phyloP scores from a whole-genome alignment of 2,329 filamentous ascomycete species.

The Neospermospora avenae region DNA sequence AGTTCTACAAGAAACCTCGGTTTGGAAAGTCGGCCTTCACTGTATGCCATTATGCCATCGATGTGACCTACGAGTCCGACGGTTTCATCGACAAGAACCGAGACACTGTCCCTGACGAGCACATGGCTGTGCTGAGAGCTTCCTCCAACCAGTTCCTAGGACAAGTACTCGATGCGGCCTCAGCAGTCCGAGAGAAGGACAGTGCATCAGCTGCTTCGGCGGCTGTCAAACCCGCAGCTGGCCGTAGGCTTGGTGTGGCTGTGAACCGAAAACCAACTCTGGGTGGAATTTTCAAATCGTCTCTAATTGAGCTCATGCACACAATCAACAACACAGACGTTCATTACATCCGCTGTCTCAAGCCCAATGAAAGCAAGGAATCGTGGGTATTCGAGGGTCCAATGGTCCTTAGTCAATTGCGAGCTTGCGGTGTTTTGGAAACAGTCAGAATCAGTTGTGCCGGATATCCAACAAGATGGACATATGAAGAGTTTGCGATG shows the following conservation, averaged over 20 bases:
- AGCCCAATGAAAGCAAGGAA: conserved; percentile 95
- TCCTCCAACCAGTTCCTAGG: conserved; percentile 83
- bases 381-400: conserved; percentile 98
- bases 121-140: conserved; percentile 85
- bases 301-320: conserved; percentile 94
- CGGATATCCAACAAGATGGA: conserved; percentile 97
- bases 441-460: conserved; percentile 97
- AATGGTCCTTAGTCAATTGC: conserved; percentile 95
- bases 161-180: conserved; percentile 80
- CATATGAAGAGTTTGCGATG: conserved; percentile 95
- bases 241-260: conserved; percentile 84
- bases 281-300: conserved; percentile 98
- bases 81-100: conserved; percentile 99
- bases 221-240: conserved; percentile 76
- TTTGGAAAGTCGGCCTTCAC: conserved; percentile 98
- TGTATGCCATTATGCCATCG: conserved; percentile 95
- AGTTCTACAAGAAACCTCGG: conserved; percentile 97
- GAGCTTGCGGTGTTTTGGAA: conserved; percentile 97
- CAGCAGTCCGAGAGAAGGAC: conserved; percentile 87
- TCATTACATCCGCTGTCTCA: conserved; percentile 98
- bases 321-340: conserved; percentile 98
- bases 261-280: conserved; percentile 95
- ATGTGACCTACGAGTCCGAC: conserved; percentile 98
- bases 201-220: conserved; percentile 58
- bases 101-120: conserved; percentile 97